Percentiles rank a stretch among this genome's conserved stretches.
Evolutionary conservation across 2,329 filamentous ascomycete species (phyloP).

Genomic region (Coniella lustricola): DNA sequence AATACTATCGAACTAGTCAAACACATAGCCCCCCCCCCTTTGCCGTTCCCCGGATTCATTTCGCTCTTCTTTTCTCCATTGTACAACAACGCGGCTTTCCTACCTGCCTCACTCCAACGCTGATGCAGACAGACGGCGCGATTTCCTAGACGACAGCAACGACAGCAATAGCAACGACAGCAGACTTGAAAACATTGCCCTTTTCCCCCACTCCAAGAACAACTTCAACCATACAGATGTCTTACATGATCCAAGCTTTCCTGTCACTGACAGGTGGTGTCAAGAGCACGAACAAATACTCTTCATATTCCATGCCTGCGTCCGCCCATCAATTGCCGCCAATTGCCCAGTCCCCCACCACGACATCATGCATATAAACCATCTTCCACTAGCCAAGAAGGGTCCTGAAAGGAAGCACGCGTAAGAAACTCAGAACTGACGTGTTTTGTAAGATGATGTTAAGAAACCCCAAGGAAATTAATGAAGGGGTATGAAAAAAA

Average conservation of each 20-base stretch:
- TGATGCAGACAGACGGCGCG: slow-evolving; percentile 1
- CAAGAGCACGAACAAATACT: too few species aligned
- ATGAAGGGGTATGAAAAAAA: slow-evolving; percentile 13
- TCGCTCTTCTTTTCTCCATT: neutral
- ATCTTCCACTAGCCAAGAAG: neutral
- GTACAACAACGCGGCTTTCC: neutral
- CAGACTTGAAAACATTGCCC: neutral
- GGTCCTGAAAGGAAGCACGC: neutral
- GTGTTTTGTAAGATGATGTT: slow-evolving; percentile 2
- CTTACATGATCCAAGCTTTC: too few species aligned
- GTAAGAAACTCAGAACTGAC: slow-evolving; percentile 4
- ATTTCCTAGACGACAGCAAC: too few species aligned
- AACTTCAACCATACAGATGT: neutral
- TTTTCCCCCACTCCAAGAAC: slow-evolving; percentile 4
- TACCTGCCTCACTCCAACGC: neutral
- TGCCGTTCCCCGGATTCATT: too few species aligned
- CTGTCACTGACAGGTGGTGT: too few species aligned
- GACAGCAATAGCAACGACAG: neutral
- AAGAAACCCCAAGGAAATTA: slow-evolving; percentile 9
- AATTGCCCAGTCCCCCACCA: too few species aligned
- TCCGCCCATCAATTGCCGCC: too few species aligned
- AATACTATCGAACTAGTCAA: too few species aligned
- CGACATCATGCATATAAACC: too few species aligned
- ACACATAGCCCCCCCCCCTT: too few species aligned
- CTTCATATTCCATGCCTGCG: too few species aligned